These are phyloP conservation scores for Pythium insidiosum DNA, from an alignment of 352 stramenopile genomes.

Conservation along the genomic window DNA sequence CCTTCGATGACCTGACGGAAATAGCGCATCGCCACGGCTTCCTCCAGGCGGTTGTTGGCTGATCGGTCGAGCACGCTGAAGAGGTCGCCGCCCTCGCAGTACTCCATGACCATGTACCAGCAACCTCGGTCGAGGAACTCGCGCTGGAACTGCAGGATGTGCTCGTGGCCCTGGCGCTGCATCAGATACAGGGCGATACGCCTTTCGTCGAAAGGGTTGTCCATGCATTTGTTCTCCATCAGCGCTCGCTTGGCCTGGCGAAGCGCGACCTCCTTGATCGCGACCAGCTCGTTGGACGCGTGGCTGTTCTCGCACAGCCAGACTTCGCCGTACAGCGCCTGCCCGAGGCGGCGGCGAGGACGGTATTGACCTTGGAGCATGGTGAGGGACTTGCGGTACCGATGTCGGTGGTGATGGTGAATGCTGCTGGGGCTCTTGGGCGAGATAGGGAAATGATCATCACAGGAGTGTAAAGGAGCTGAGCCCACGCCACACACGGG, in stretches of 20 bases:
- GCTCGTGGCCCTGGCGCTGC: slow-evolving; percentile 20
- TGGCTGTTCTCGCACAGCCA: slow-evolving; percentile 27
- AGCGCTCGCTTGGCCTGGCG: slow-evolving; percentile 16
- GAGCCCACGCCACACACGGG: no score
- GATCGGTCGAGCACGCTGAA: slow-evolving; percentile 17
- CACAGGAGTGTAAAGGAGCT: no score
- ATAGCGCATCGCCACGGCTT: slow-evolving; percentile 7
- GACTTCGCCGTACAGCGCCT: slow-evolving; percentile 39
- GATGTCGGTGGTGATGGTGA: no score
- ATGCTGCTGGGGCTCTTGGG: no score
- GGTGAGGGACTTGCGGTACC: no score
- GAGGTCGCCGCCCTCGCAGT: slow-evolving; percentile 28
- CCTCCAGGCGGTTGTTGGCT: background rate
- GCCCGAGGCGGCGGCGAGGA: slow-evolving; percentile 10
- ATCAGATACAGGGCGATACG: slow-evolving; percentile 16
- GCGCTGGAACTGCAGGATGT: slow-evolving; percentile 30
- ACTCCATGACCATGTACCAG: slow-evolving; percentile 40
- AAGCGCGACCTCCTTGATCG: slow-evolving; percentile 41
- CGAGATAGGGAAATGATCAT: no score
- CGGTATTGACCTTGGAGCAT: slow-evolving; percentile 7
- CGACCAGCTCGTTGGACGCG: slow-evolving; percentile 24
- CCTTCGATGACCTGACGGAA: slow-evolving; percentile 20
- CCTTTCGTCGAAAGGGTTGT: slow-evolving; percentile 38
- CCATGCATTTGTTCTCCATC: slow-evolving; percentile 17
- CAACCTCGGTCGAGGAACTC: slow-evolving; percentile 34